Conservation (phyloP, 371 early-diverging fungal species). For the Lichtheimia ramosa region DNA sequence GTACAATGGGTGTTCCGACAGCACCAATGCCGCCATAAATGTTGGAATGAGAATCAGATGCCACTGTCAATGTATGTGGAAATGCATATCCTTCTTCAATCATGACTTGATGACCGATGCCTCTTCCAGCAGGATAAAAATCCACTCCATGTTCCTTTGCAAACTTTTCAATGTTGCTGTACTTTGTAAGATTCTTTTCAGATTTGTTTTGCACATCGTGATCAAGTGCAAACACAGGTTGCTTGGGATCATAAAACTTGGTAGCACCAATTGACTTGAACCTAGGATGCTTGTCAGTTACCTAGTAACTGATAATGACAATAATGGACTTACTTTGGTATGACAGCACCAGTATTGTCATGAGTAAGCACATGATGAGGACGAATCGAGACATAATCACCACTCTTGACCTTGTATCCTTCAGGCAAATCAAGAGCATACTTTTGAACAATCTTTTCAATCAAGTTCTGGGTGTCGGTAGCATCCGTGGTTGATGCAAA, state of each 20-base stretch:
- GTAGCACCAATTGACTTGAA: conserved; percentile 90
- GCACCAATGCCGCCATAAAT: conserved; percentile 97
- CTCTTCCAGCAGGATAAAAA: conserved; percentile 94
- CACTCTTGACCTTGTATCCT: conserved; percentile 73
- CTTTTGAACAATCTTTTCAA: conserved; percentile 92
- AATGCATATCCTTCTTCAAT: conserved; percentile 96
- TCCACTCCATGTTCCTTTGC: conserved; percentile 82
- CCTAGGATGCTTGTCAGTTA: conserved; percentile 33
- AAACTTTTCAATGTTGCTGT: conserved; percentile 80
- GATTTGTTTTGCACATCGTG: conserved; percentile 95
- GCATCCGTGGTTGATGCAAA: conserved; percentile 27
- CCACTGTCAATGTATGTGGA: conserved; percentile 90
- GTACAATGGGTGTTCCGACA: conserved; percentile 94
- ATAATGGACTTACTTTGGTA: conserved; percentile 66
- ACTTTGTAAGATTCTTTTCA: conserved; percentile 87
- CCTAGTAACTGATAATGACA: too few relatives aligned
- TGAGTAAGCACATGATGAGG: conserved; percentile 94
- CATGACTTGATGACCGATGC: conserved; percentile 97
- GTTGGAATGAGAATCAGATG: conserved; percentile 97
- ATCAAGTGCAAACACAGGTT: conserved; percentile 93
- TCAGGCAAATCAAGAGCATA: conserved; percentile 76
- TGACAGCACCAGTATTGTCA: conserved; percentile 95
- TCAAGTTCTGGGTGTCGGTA: conserved; percentile 73
- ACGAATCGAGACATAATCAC: conserved; percentile 90
- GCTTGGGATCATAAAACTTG: conserved; percentile 73